phyloP scores from a whole-genome alignment of 2,329 filamentous ascomycete genomes.

The Beauveria sp. region DNA sequence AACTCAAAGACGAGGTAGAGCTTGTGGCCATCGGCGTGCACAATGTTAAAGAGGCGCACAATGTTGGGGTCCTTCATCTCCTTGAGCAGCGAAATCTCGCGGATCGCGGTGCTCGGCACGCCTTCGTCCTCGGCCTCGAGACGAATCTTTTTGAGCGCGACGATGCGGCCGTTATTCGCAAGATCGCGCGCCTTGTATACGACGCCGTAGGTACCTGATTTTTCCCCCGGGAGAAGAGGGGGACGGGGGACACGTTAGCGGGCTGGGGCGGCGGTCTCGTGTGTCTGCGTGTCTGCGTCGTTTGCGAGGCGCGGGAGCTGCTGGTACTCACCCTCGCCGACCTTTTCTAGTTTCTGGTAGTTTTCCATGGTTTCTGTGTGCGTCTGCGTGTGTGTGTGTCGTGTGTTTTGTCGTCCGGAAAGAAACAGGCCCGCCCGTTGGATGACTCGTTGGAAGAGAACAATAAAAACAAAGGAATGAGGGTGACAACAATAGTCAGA shows the following conservation, averaged over 20 bases:
- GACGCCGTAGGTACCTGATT: slow-evolving; percentile 79
- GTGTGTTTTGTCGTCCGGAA: slow-evolving; percentile 3
- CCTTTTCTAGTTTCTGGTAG: slow-evolving; percentile 94
- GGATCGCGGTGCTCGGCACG: slow-evolving; percentile 85
- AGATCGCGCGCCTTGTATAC: slow-evolving; percentile 93
- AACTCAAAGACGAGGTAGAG: slow-evolving; percentile 90
- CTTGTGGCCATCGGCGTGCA: slow-evolving; percentile 91
- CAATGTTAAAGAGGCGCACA: slow-evolving; percentile 80
- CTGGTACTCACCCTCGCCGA: slow-evolving; percentile 69
- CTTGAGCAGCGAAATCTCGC: slow-evolving; percentile 88
- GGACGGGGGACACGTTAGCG: neutral
- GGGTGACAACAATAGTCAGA: neutral
- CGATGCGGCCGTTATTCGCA: slow-evolving; percentile 71
- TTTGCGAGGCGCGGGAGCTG: neutral
- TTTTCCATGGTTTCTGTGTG: slow-evolving; percentile 63
- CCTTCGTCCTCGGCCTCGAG: slow-evolving; percentile 93
- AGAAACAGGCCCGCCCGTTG: slow-evolving; percentile 10
- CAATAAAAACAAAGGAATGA: neutral
- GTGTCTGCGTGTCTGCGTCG: neutral
- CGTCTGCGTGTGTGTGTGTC: slow-evolving; percentile 9
- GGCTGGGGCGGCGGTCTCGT: no score
- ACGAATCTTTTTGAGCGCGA: slow-evolving; percentile 91
- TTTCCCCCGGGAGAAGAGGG: neutral
- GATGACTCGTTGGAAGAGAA: neutral
- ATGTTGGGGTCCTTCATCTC: slow-evolving; percentile 92